These are phyloP conservation scores for Papilionanthe hybrid DNA, from an alignment of 116 monocot genomes.

Conservation along the genomic window DNA sequence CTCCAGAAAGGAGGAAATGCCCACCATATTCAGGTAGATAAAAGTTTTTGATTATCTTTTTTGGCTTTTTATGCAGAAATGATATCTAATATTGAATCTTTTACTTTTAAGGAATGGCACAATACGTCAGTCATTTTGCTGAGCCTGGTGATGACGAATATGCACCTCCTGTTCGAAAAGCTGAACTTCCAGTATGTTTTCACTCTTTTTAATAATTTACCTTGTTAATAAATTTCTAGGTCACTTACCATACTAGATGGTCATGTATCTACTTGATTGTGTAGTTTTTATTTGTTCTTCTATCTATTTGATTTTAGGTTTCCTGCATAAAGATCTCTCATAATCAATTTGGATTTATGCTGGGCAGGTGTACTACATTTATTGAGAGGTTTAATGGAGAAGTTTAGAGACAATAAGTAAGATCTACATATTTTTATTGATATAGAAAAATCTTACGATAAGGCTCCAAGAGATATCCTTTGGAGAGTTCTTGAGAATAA, in stretches of 20 bases:
- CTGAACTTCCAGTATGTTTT: slow-evolving; percentile 57
- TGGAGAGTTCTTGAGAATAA: too few relatives aligned
- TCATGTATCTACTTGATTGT: not conserved
- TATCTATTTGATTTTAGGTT: not conserved
- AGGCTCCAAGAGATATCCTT: too few relatives aligned
- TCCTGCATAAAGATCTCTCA: not conserved
- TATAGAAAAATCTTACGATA: too few relatives aligned
- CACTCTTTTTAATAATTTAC: not conserved
- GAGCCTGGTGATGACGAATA: slow-evolving; percentile 66
- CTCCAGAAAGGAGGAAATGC: slow-evolving; percentile 75
- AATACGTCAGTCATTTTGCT: slow-evolving; percentile 62
- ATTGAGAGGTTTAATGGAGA: too few relatives aligned
- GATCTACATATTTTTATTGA: too few relatives aligned
- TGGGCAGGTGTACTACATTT: too few relatives aligned
- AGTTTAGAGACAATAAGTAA: too few relatives aligned
- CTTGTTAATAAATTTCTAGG: not conserved
- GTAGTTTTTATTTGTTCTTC: not conserved
- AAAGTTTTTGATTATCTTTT: not conserved
- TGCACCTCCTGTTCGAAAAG: slow-evolving; percentile 59
- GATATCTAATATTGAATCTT: not conserved
- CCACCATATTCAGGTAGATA: slow-evolving; percentile 44
- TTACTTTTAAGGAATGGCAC: slow-evolving; percentile 51
- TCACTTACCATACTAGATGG: not conserved
- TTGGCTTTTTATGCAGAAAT: not conserved
- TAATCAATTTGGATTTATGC: too few relatives aligned